Percentiles rank a stretch among this genome's conserved stretches.
Evolutionary conservation across 2,329 filamentous ascomycete genomes (phyloP).

Genomic region (Stachybotrys elegans): DNA sequence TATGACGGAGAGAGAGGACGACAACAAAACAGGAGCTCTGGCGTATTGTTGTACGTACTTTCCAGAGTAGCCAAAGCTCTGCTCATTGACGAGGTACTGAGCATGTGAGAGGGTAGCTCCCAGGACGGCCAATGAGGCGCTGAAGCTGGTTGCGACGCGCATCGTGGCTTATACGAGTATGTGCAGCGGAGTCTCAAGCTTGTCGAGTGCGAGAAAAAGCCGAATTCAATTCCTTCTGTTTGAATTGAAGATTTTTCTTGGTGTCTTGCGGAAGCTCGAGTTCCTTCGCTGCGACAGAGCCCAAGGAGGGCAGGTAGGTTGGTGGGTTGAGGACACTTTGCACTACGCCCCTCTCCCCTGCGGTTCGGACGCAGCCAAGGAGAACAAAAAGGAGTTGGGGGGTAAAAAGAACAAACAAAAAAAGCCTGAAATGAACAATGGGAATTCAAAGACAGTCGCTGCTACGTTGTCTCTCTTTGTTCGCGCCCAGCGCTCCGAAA

Average conservation of each 20-base stretch:
- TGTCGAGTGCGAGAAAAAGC: no score
- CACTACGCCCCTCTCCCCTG: constrained; percentile 9
- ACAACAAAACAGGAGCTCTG: constrained; percentile 2
- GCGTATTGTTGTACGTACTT: constrained; percentile 38
- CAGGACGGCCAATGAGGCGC: constrained; percentile 34
- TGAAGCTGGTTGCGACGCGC: constrained; percentile 29
- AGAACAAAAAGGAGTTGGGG: neutral
- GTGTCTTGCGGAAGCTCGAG: no score
- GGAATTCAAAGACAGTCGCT: no score
- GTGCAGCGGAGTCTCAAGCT: no score
- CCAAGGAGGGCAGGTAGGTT: constrained; percentile 5
- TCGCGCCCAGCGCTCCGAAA: no score
- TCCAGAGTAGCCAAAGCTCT: constrained; percentile 71
- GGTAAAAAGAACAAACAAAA: neutral
- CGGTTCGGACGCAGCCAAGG: neutral
- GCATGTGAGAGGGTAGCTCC: constrained; percentile 49
- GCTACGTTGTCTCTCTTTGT: no score
- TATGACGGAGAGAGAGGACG: constrained; percentile 2
- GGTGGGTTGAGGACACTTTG: constrained; percentile 22
- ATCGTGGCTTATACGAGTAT: constrained; percentile 26
- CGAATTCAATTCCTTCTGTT: no score
- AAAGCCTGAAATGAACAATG: no score
- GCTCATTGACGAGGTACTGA: constrained; percentile 63
- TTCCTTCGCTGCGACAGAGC: no score
- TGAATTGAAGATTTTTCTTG: no score